Conservation (phyloP, 2,329 filamentous ascomycete genomes). For the Monosporascus sp. region DNA sequence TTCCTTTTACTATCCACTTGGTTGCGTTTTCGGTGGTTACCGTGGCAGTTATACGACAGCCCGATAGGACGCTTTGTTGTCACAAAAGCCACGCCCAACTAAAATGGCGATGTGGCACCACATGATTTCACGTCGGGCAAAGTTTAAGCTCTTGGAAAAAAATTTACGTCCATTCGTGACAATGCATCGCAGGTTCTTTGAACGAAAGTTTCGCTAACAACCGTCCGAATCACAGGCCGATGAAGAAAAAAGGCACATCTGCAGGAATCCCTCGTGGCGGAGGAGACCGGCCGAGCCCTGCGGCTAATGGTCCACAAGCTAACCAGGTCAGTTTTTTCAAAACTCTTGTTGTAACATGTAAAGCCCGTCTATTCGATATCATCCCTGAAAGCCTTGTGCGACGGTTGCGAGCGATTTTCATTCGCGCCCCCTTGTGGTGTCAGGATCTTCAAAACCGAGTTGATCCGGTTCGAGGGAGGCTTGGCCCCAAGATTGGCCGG, state of each 20-base stretch:
- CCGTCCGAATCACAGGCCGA: constrained; percentile 47
- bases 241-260: constrained; percentile 69
- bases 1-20: constrained; percentile 6
- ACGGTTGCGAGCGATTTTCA: not conserved
- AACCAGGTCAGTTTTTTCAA: constrained; percentile 46
- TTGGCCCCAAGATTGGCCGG: constrained; percentile 15
- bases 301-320: constrained; percentile 48
- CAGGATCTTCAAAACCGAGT: not conserved
- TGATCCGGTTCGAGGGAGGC: constrained; percentile 10
- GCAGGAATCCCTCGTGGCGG: constrained; percentile 62
- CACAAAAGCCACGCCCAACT: constrained; percentile 21
- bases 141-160: constrained; percentile 11
- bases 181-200: constrained; percentile 1
- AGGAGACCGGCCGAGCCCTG: constrained; percentile 59
- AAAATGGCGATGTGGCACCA: constrained; percentile 29
- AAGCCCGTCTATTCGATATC: not conserved
- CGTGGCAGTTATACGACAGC: constrained; percentile 20
- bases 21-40: constrained; percentile 9
- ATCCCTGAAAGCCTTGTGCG: not conserved
- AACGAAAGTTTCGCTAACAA: constrained; percentile 13
- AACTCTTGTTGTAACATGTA: not conserved
- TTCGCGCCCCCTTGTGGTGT: not conserved
- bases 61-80: constrained; percentile 19
- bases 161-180: constrained; percentile 6
- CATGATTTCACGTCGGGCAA: constrained; percentile 20